Conservation (phyloP, 192 early-diverging fungal species). For the Blastocladiella britannica region DNA sequence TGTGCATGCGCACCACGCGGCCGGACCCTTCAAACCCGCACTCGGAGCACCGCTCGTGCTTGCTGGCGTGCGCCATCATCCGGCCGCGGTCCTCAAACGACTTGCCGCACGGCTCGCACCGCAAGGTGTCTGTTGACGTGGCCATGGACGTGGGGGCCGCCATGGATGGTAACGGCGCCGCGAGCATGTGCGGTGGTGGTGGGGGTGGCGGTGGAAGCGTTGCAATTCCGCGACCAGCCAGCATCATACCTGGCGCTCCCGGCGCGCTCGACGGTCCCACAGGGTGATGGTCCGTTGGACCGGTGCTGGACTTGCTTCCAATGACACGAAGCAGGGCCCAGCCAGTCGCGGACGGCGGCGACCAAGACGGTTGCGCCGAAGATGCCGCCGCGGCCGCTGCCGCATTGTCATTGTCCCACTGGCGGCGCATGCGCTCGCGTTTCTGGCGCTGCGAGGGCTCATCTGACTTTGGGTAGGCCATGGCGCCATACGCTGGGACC, state of each 20-base stretch:
- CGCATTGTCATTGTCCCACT: too few species aligned
- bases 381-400: too few species aligned
- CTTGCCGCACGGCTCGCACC: not conserved
- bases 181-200: not conserved
- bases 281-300: not conserved
- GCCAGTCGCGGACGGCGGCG: too few species aligned
- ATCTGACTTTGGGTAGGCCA: too few species aligned
- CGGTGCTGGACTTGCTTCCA: too few species aligned
- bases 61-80: not conserved
- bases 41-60: not conserved
- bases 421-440: too few species aligned
- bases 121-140: too few species aligned
- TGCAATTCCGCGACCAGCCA: not conserved
- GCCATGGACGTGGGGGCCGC: not conserved
- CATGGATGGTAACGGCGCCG: not conserved
- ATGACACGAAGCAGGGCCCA: too few species aligned
- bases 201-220: not conserved
- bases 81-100: not conserved
- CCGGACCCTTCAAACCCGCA: not conserved
- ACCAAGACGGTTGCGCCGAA: too few species aligned
- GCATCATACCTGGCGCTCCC: not conserved
- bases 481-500: too few species aligned
- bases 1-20: not conserved
- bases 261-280: not conserved
- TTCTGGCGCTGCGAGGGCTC: too few species aligned